Evolutionary conservation across 1,139 yeast genomes (phyloP).

Genomic region (Saccharomyces hybrid): DNA sequence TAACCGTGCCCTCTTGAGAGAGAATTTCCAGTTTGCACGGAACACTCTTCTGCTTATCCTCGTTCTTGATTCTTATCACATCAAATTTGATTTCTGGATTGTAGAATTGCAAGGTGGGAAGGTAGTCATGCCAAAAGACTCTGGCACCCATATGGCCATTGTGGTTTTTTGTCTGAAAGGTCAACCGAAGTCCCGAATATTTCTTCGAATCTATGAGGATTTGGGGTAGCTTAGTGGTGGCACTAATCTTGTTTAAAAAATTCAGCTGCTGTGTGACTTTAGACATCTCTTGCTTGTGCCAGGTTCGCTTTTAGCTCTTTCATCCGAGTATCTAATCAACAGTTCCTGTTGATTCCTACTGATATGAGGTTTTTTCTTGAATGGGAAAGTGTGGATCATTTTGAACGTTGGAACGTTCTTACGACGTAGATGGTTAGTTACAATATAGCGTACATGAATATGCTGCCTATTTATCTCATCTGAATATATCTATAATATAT

Average conservation of each 20-base stretch:
- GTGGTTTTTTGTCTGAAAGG: conserved; percentile 40
- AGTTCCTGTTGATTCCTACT: neutral
- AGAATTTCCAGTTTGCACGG: conserved; percentile 27
- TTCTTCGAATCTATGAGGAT: conserved; percentile 21
- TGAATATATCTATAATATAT: neutral
- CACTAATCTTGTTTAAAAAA: conserved; percentile 25
- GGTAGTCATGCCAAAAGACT: conserved; percentile 61
- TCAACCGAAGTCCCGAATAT: conserved; percentile 31
- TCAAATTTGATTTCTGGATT: conserved; percentile 62
- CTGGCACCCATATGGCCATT: conserved; percentile 49
- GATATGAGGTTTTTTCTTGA: neutral
- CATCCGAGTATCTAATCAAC: neutral
- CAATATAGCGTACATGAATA: neutral
- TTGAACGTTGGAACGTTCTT: neutral
- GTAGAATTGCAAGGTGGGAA: conserved; percentile 76
- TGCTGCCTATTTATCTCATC: neutral
- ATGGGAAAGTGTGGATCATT: neutral
- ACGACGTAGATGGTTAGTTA: neutral
- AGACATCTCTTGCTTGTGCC: conserved; percentile 13
- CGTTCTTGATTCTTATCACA: conserved; percentile 48
- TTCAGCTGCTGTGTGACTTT: conserved; percentile 23
- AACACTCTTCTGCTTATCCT: conserved; percentile 25
- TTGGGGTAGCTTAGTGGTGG: conserved; percentile 26
- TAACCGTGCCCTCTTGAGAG: conserved; percentile 23
- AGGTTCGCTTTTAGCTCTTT: neutral